phyloP scores from a whole-genome alignment of 202 grass and related monocot species.

The Thinopyrum obtusiflorum region DNA sequence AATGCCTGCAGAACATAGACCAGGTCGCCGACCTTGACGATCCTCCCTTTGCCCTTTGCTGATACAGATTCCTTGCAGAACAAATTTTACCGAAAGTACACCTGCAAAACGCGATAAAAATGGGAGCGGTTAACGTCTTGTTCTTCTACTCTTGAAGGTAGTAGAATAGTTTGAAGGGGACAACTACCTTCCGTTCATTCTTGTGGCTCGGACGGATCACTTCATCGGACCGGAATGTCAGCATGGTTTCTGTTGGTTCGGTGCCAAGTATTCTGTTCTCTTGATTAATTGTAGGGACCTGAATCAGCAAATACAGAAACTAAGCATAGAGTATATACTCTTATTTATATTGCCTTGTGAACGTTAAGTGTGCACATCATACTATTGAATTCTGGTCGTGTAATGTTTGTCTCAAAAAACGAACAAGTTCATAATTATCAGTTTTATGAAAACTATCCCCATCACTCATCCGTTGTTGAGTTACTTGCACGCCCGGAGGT shows the following conservation, averaged over 20 bases:
- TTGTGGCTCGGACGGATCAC: constrained; percentile 56
- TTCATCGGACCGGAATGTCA: constrained; percentile 55
- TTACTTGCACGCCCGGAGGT: neutral
- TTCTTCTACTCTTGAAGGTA: neutral
- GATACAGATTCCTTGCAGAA: constrained; percentile 74
- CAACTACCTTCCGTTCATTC: constrained; percentile 53
- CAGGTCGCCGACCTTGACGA: constrained; percentile 62
- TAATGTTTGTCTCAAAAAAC: neutral
- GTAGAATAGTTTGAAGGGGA: neutral
- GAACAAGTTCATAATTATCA: neutral
- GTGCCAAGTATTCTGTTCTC: constrained; percentile 51
- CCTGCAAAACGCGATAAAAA: constrained; percentile 39
- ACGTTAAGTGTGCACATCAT: neutral
- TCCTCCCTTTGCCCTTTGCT: constrained; percentile 36
- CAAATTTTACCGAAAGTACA: constrained; percentile 88
- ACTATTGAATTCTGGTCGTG: neutral
- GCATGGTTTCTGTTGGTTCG: constrained; percentile 68
- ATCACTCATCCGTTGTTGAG: neutral
- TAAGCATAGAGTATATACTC: neutral
- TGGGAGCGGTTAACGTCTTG: neutral
- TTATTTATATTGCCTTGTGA: neutral
- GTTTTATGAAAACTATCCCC: neutral
- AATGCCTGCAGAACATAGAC: constrained; percentile 58
- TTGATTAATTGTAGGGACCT: constrained; percentile 81
- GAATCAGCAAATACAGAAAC: neutral